Evolutionary conservation across 148 eudicot species (phyloP), one percentile per base, ranked within the genome.

Genomic region (Beta vulgaris): DNA sequence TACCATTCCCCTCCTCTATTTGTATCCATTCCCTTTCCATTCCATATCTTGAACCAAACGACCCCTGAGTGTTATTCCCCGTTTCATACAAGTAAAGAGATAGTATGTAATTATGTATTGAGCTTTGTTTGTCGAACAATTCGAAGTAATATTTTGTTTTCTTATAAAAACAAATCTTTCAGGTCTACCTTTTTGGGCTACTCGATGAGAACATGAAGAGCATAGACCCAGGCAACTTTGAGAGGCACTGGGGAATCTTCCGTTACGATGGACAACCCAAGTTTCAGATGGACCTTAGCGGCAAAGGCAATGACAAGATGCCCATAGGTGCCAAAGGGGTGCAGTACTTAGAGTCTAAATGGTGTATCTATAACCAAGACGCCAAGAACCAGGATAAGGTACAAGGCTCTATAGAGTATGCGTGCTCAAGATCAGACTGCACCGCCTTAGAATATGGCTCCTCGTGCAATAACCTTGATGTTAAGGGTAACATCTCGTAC

Each of bases 171-270:
- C 5, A 6, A 7, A 37, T 63, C 6, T 71, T 74, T 32, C 37
- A 80, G 83, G 79, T 78, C 5, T 86, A 88, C 73, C 81, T 88
- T 4, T 88, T 88, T 63, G 81, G 91, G 19, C 73, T 88, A 13
- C 71, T 84, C 5, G 91, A 88, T 21, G 91, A 88, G 78, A 82
- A 88, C 68, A 75, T 67, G 79, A 86, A 88, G 80, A 88, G 91
- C 70, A 68, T 88, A 21, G 91, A 78, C 4, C 91, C 91, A 0
- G 91, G 91, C 0, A 58, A 73, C 31, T 88, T 88, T 15, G 91
- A 88, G 74, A 77, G 91, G 15, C 91, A 88, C 62, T 88, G 91
- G 91, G 91, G 91, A 1, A 80, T 88, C 35, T 88, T 88, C 28
- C 69, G 82, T 11, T 88, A 88, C 35, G 88, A 88, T 44, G 91